phyloP scores from a whole-genome alignment of 2,329 filamentous ascomycete species.

The Aspergillus fumigatiaffinis region DNA sequence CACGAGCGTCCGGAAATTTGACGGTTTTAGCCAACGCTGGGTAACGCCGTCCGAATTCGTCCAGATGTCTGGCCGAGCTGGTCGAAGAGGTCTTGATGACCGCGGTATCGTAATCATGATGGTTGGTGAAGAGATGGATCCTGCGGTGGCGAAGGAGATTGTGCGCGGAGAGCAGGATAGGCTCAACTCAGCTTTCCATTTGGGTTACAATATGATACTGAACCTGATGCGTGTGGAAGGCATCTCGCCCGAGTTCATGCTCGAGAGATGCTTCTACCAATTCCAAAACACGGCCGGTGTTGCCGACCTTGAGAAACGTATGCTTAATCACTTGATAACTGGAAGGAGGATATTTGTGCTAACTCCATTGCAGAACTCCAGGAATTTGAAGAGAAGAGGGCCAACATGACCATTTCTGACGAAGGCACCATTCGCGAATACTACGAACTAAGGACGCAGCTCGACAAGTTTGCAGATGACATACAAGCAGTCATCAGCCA shows the following conservation, averaged over 20 bases:
- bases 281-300: slow-evolving; percentile 95
- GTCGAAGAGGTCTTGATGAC: slow-evolving; percentile 93
- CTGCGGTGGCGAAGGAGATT: slow-evolving; percentile 87
- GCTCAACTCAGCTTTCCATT: slow-evolving; percentile 93
- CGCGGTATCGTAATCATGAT: slow-evolving; percentile 99
- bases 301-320: slow-evolving; percentile 69
- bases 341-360: slow-evolving; percentile 13
- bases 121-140: slow-evolving; percentile 95
- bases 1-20: slow-evolving; percentile 91
- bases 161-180: slow-evolving; percentile 96
- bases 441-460: slow-evolving; percentile 80
- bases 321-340: slow-evolving; percentile 6
- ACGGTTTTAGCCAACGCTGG: slow-evolving; percentile 75
- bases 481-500: slow-evolving; percentile 91
- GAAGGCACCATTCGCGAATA: slow-evolving; percentile 91
- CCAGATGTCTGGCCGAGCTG: slow-evolving; percentile 96
- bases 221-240: slow-evolving; percentile 96
- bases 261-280: slow-evolving; percentile 97
- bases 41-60: slow-evolving; percentile 95
- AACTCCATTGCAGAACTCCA: slow-evolving; percentile 58
- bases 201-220: slow-evolving; percentile 99
- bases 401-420: slow-evolving; percentile 73
- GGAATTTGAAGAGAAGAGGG: slow-evolving; percentile 70
- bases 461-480: slow-evolving; percentile 78
- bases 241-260: slow-evolving; percentile 98